Conservation (phyloP, 495 filamentous ascomycete species). For the Penicillium coffeae region DNA sequence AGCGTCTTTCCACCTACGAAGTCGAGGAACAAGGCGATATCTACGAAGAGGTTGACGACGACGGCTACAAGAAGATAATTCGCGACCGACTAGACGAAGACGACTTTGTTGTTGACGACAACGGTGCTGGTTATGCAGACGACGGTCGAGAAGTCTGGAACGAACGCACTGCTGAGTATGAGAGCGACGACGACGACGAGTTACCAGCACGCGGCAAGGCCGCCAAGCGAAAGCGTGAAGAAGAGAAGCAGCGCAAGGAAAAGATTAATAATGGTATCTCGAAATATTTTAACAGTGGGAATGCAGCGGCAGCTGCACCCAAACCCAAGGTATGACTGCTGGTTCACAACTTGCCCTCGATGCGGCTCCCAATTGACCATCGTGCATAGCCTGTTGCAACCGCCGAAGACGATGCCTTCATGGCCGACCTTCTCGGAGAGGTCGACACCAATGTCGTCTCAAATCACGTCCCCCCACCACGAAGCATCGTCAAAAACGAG, state of each 20-base stretch:
- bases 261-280: constrained; percentile 87
- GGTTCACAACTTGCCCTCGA: neutral
- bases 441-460: constrained; percentile 78
- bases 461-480: constrained; percentile 48
- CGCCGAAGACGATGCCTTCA: constrained; percentile 81
- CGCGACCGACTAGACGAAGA: constrained; percentile 84
- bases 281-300: constrained; percentile 83
- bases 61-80: constrained; percentile 94
- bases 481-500: constrained; percentile 65
- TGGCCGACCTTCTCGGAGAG: constrained; percentile 79
- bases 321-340: constrained; percentile 84
- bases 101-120: constrained; percentile 95
- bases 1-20: constrained; percentile 81
- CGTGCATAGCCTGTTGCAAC: constrained; percentile 49
- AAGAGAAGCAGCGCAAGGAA: constrained; percentile 80
- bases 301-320: constrained; percentile 54
- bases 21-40: constrained; percentile 78
- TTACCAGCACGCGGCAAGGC: constrained; percentile 62
- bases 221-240: constrained; percentile 82
- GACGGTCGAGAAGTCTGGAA: constrained; percentile 98
- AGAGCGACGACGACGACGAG: constrained; percentile 65
- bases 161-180: constrained; percentile 51
- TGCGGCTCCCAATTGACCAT: neutral
- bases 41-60: constrained; percentile 96
- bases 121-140: constrained; percentile 91